phyloP scores from a whole-genome alignment of 2,329 filamentous ascomycete genomes.

The Arthrobotrys sphaeroides region DNA sequence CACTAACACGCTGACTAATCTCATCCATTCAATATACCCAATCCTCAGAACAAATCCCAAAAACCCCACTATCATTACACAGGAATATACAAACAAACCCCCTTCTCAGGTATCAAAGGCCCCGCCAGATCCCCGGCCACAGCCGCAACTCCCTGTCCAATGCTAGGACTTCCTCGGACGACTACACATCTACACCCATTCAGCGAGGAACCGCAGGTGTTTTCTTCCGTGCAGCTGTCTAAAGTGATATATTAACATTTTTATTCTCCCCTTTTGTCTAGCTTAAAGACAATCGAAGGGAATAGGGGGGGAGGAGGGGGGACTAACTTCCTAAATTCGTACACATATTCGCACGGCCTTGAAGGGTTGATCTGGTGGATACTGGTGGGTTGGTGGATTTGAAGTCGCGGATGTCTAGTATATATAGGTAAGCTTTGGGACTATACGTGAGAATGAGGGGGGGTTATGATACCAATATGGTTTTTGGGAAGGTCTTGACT shows the following conservation, averaged over 20 bases:
- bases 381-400: neutral
- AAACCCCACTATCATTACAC: neutral
- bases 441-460: too few species aligned
- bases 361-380: neutral
- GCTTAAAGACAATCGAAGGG: too few species aligned
- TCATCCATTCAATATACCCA: neutral
- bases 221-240: neutral
- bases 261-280: too few species aligned
- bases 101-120: neutral
- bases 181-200: neutral
- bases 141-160: neutral
- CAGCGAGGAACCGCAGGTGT: neutral
- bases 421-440: neutral
- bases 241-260: too few species aligned
- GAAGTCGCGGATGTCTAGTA: neutral
- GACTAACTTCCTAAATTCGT: neutral
- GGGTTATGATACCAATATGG: neutral
- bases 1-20: too few species aligned
- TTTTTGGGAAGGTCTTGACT: neutral
- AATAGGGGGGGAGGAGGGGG: too few species aligned
- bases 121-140: neutral
- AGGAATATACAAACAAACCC: constrained; percentile 2
- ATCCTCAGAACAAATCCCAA: neutral
- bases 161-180: neutral
- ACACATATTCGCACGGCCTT: neutral